Conservation (phyloP, 75 land plant species). For the Sequoiadendron giganteum region DNA sequence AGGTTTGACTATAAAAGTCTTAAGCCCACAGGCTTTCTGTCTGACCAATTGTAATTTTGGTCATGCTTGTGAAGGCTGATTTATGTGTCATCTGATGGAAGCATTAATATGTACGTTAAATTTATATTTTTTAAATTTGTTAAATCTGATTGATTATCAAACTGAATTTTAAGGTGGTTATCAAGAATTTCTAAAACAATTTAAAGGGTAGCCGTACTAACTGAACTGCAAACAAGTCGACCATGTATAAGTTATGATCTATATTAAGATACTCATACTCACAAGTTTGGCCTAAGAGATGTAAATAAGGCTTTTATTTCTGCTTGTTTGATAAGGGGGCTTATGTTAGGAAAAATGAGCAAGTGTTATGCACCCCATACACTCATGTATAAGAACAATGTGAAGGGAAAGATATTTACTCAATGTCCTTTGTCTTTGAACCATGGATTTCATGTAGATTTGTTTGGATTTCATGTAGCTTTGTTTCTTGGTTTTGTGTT, state of each 20-base stretch:
- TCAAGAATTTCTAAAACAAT: background rate
- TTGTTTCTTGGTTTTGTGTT: background rate
- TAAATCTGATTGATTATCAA: too few relatives aligned
- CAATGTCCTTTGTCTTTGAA: background rate
- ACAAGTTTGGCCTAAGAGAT: background rate
- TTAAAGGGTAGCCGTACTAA: background rate
- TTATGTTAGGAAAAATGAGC: background rate
- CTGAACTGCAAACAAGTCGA: background rate
- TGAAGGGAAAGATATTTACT: background rate
- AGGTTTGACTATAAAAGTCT: too few relatives aligned
- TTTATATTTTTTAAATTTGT: too few relatives aligned
- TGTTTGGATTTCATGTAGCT: background rate
- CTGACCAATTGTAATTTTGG: too few relatives aligned
- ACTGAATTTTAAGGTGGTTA: too few relatives aligned
- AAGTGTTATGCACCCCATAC: background rate
- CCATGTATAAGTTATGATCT: background rate
- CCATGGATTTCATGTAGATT: background rate
- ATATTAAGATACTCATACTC: background rate
- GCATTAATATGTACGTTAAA: too few relatives aligned
- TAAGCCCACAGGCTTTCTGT: too few relatives aligned
- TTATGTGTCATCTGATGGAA: too few relatives aligned
- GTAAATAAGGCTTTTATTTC: background rate
- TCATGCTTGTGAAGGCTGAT: too few relatives aligned
- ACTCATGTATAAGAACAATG: background rate
- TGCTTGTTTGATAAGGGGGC: background rate